Base-by-base conservation (phyloP, 352 stramenopile genomes). In the Phytophthora aleatoria region DNA sequence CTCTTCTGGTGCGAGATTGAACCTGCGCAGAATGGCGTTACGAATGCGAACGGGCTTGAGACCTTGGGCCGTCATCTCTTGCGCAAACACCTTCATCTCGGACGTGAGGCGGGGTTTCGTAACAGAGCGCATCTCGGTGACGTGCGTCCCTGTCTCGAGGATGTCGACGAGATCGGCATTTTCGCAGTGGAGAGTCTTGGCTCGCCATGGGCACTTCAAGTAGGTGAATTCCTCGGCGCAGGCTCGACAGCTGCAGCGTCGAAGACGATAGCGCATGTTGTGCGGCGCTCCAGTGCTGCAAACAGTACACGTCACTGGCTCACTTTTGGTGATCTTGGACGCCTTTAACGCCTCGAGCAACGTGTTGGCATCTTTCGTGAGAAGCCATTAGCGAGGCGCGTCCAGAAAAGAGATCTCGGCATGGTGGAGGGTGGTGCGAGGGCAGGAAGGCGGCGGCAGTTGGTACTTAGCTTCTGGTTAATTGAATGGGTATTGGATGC, bases 241-340 rank as follows among this genome's bases (percentile, higher is more conserved):
- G 31, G 26, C 33, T 12, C 13, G 16, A 12, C 44, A 39, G 35
- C 13, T 39, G 11, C 26, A 63, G n/a, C 33, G 12, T 16, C 20
- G 55, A 5, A 54, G 35, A 12, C 36, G 45, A n/a, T 48, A 55
- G 3, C 44, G 36, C 44, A 54, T 64, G 33, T 47, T 57, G 47
- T 54, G 47, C 9, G 44, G 27, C 26, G 15, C 33, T 6, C 3
- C 10, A 1, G n/a, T 12, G 3, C 6, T 16, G 20, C 49, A 55
- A 13, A 55, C 33, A 2, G 49, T 55, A 31, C 49, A 55, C 20
- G n/a, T 20, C 12, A 38, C 5, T 54, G 36, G 33, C 50, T 56
- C 50, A 33, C 35, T 56, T 12, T 56, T 56, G 33, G 31, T 56
- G 16, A 47, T 56, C 24, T 56, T 56, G 35, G 35, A 56, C 16